Percentiles rank a stretch among this genome's conserved stretches.
These are phyloP conservation scores for Juglanconis juglandina DNA, from an alignment of 2,329 filamentous ascomycete genomes.

Conservation along the genomic window DNA sequence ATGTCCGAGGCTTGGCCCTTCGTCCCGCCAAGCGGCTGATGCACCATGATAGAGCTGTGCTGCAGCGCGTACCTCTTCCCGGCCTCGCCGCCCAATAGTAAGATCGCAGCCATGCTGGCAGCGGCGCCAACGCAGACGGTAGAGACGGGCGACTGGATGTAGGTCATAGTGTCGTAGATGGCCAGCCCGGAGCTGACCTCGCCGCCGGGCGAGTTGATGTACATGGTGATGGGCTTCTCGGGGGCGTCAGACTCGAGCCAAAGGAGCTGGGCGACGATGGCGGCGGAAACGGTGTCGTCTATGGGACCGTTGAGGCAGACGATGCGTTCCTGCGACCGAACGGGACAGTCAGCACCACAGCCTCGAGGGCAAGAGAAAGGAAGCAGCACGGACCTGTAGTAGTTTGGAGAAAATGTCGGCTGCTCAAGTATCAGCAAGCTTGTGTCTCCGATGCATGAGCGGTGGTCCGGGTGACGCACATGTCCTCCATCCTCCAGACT, in stretches of 20 bases:
- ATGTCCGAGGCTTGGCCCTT: constrained; percentile 73
- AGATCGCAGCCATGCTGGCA: constrained; percentile 87
- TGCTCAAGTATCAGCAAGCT: constrained; percentile 33
- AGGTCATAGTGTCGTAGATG: constrained; percentile 98
- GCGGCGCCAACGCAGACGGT: constrained; percentile 95
- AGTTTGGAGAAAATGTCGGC: constrained; percentile 82
- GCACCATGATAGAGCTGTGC: constrained; percentile 95
- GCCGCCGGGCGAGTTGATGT: constrained; percentile 95
- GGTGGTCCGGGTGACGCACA: constrained; percentile 49
- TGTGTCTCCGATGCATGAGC: background rate
- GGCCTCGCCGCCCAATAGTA: constrained; percentile 80
- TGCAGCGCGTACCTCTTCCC: constrained; percentile 86
- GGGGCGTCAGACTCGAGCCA: constrained; percentile 97
- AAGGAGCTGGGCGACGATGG: constrained; percentile 90
- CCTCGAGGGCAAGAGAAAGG: constrained; percentile 27
- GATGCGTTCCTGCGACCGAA: constrained; percentile 69
- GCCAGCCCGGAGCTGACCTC: constrained; percentile 83
- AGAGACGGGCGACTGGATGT: constrained; percentile 87
- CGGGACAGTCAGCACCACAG: constrained; percentile 17
- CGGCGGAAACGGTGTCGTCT: constrained; percentile 86
- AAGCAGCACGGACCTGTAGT: constrained; percentile 54
- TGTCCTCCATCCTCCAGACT: constrained; percentile 75
- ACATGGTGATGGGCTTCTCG: constrained; percentile 91
- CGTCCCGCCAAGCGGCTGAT: constrained; percentile 81
- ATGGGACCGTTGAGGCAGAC: constrained; percentile 90